These are phyloP conservation scores for Fraxinus albicans DNA, from an alignment of 305 asterid genomes.

Conservation along the genomic window DNA sequence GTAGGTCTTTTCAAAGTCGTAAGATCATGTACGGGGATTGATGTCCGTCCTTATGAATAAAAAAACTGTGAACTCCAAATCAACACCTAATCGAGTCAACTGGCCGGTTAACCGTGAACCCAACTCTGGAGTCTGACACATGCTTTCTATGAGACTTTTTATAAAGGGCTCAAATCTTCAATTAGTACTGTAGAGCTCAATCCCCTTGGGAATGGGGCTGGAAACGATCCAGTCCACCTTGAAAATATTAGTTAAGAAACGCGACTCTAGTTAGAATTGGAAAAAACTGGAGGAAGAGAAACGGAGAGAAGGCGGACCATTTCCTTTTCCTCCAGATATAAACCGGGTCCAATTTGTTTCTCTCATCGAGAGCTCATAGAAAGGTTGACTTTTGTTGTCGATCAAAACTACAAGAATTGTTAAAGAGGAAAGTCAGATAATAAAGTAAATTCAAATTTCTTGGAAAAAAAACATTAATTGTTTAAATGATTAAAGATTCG, in stretches of 20 bases:
- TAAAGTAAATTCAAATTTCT: not conserved
- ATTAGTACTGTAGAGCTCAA: not conserved
- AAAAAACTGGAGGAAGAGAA: not conserved
- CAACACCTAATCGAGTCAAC: not conserved
- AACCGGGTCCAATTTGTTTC: not conserved
- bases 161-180: not conserved
- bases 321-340: not conserved
- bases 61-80: not conserved
- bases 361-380: not conserved
- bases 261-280: not conserved
- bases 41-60: accelerated
- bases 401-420: conserved; percentile 16
- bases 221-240: not conserved
- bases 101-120: not conserved
- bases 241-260: not conserved
- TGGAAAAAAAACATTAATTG: not conserved
- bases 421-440: not conserved
- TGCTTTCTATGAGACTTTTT: not conserved
- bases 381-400: not conserved
- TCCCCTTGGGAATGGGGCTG: not conserved
- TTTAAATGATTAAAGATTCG: not conserved
- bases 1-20: not conserved
- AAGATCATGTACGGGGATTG: not conserved
- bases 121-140: not conserved
- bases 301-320: not conserved